Conservation (phyloP, 805 yeast genomes). For the Cyberlindnera xylosilytica region DNA sequence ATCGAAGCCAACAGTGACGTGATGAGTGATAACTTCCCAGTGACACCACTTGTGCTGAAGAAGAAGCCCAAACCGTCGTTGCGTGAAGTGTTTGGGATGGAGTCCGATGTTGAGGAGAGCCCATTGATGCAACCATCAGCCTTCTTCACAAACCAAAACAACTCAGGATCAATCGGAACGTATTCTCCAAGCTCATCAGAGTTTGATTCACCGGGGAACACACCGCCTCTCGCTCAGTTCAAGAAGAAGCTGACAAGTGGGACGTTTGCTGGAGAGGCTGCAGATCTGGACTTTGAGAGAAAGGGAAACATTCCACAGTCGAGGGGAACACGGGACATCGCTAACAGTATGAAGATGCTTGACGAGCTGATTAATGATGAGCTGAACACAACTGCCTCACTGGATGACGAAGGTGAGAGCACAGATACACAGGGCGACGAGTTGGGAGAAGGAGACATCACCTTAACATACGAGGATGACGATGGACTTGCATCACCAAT, state of each 20-base stretch:
- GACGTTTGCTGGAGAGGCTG: slow-evolving; percentile 1
- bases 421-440: slow-evolving; percentile 14
- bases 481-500: slow-evolving; percentile 24
- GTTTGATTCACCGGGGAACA: slow-evolving; percentile 36
- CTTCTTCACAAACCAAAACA: slow-evolving; percentile 30
- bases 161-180: slow-evolving; percentile 41
- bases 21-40: slow-evolving; percentile 22
- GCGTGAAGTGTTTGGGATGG: slow-evolving; percentile 4
- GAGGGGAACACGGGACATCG: slow-evolving; percentile 38
- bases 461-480: slow-evolving; percentile 14
- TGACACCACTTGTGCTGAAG: slow-evolving; percentile 20
- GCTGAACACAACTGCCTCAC: slow-evolving; percentile 14
- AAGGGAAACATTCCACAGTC: slow-evolving; percentile 36
- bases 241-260: slow-evolving; percentile 15
- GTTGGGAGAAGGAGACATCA: slow-evolving; percentile 9
- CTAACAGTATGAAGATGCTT: slow-evolving; percentile 34
- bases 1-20: slow-evolving; percentile 21
- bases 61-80: slow-evolving; percentile 14
- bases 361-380: slow-evolving; percentile 31
- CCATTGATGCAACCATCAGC: slow-evolving; percentile 29
- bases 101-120: slow-evolving; percentile 23
- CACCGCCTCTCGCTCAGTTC: slow-evolving; percentile 18
- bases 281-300: slow-evolving; percentile 15
- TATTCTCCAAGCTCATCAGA: slow-evolving; percentile 46
- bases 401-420: slow-evolving; percentile 19